Conservation (phyloP, 2,329 filamentous ascomycete species). For the Colletotrichum sansevieriae region DNA sequence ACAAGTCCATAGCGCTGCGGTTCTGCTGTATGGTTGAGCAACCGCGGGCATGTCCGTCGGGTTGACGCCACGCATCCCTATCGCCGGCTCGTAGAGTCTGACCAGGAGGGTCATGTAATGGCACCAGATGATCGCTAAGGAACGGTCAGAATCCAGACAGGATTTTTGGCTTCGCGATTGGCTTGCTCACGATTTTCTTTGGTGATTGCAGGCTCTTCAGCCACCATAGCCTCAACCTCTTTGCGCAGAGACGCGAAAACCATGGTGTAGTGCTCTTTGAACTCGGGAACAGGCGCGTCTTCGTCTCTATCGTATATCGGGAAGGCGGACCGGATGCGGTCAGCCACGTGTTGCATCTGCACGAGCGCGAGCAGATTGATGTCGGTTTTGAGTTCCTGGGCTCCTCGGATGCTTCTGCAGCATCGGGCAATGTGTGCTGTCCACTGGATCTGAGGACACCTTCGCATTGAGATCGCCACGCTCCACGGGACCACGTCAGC, state of each 20-base stretch:
- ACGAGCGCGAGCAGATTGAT: constrained; percentile 49
- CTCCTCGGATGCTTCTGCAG: constrained; percentile 48
- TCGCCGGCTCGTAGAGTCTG: constrained; percentile 55
- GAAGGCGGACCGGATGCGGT: constrained; percentile 47
- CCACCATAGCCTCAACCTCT: constrained; percentile 50
- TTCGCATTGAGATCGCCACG: constrained; percentile 49
- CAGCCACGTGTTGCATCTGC: constrained; percentile 51
- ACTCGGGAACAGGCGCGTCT: constrained; percentile 21
- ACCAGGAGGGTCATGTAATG: constrained; percentile 51
- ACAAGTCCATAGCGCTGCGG: constrained; percentile 54
- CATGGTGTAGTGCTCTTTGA: constrained; percentile 49
- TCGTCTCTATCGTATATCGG: constrained; percentile 43
- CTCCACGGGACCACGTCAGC: constrained; percentile 22
- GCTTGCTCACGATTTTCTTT: constrained; percentile 11
- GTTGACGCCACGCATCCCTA: constrained; percentile 46
- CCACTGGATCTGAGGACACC: constrained; percentile 50
- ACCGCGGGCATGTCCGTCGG: constrained; percentile 38
- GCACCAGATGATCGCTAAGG: constrained; percentile 50
- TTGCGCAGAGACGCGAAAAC: constrained; percentile 49
- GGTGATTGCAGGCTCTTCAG: constrained; percentile 14
- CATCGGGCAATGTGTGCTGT: constrained; percentile 52
- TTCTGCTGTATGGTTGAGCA: constrained; percentile 46
- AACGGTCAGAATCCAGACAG: neutral
- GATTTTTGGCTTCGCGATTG: rapidly evolving
- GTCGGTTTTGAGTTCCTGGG: constrained; percentile 27